Evolutionary conservation across 148 eudicot genomes (phyloP), one percentile per base, ranked within the genome.

Genomic region (Silene latifolia): DNA sequence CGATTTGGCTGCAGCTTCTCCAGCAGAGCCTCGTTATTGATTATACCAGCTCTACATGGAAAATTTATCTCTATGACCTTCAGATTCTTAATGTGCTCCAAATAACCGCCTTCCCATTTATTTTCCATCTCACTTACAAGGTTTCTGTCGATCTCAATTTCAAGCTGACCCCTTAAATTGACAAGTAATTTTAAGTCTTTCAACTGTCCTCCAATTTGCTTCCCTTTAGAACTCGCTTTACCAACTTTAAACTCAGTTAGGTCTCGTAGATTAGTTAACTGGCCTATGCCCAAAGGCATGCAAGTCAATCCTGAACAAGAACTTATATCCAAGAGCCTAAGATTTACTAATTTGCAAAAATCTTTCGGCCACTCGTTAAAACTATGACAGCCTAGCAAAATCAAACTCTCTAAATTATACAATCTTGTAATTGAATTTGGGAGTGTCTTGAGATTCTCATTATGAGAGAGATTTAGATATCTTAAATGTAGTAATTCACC

Each of bases 401-500:
- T 9, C 9, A 78, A 65, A 2, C 58, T 56, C 57, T 82, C 79
- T 21, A 82, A n/a, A 75, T 82, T 82, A 59, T 61, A 39, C 3
- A 82, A 29, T n/a, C 78, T 70, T 62, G 68, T 44, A 3, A 64
- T 74, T 21, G 76, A 74, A 48, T 48, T 48, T 48, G 53, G 53
- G 14, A 48, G 53, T 10, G 53, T 48, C 53, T 13, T 11, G 53
- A 78, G 35, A 2, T 66, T 8, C 0, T 3, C 14, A 59, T 82
- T 74, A 3, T 1, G 18, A 13, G 17, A 0, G 6, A 78, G 75
- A 21, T 69, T 15, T 24, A 82, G 76, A 67, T 70, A 64, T 51
- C 84, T 70, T 58, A 82, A 23, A 67, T 74, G 84, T 29, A 73
- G 58, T 35, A 82, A 17, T 8, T 70, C 35, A n/a, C 70, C 79